Base-by-base conservation (phyloP, 176 grass and related monocot species). In the Oryza longistaminata region DNA sequence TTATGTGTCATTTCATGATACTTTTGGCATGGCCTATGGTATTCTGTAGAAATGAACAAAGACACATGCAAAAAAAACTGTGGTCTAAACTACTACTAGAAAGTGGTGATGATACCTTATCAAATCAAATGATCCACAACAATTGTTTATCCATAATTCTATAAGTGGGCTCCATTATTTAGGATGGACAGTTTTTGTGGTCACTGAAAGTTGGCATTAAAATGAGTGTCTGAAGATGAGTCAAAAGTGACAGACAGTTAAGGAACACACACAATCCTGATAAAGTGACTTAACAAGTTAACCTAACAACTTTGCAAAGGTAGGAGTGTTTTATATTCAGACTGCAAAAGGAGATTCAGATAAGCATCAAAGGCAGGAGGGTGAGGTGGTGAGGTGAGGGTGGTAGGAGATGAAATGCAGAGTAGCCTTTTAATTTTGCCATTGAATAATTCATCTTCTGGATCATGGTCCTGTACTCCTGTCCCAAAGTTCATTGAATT, bases 271-370 rank as follows among this genome's bases (percentile, higher is more conserved):
- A 75, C 49, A 27, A 53, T 39, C 33, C 40, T 68, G 86, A 68
- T 70, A 74, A 77, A 83, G 82, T 70, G 70, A 5, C n/a, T 58
- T 58, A 52, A 42, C 60, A 48, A 62, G 43, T 17, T 39, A 70
- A 66, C 66, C 82, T 85, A 86, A 43, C 74, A 87, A 73, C 66
- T 73, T 81, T 85, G 45, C 67, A 76, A 81, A 81, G 77, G 13
- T 65, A 71, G 46, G 40, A 42, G 26, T 46, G 44, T 81, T 73
- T 49, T 80, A 75, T 74, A 45, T 81, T 85, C 66, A 79, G 68
- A 79, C 65, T 83, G n/a, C 12, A 26, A 14, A 83, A 83, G 42
- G 34, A 66, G 65, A 50, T 75, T 66, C 71, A 77, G 82, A 81
- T 85, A 62, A 71, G 80, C 44, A 79, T 70, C 79, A 73, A 68